Evolutionary conservation across 2,329 filamentous ascomycete genomes (phyloP).

Genomic region (Sporothrix sp.): DNA sequence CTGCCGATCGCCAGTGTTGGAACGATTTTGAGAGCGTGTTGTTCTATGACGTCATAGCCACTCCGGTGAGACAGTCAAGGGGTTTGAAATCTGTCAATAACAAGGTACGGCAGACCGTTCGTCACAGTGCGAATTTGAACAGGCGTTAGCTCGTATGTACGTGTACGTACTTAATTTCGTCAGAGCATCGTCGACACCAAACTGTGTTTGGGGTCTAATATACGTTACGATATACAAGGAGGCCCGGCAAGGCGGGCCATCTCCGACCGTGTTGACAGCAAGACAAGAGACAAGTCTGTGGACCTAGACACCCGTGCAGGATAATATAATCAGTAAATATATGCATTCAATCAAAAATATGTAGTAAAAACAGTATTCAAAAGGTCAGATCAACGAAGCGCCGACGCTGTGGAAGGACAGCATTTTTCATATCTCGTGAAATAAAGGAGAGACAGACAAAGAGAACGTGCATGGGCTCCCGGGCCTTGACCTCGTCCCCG

Average conservation of each 20-base stretch:
- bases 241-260: too few relatives aligned
- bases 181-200: too few relatives aligned
- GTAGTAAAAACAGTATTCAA: not conserved
- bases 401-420: not conserved
- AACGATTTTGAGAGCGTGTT: conserved; percentile 58
- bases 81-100: not conserved
- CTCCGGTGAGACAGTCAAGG: conserved; percentile 37
- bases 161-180: too few relatives aligned
- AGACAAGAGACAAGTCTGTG: too few relatives aligned
- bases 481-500: too few relatives aligned
- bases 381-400: not conserved
- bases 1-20: conserved; percentile 27
- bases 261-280: too few relatives aligned
- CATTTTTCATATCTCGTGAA: not conserved
- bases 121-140: too few relatives aligned
- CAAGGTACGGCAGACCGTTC: not conserved
- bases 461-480: too few relatives aligned
- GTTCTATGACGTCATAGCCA: conserved; percentile 51
- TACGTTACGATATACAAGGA: too few relatives aligned
- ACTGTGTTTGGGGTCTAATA: too few relatives aligned
- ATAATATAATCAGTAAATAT: not conserved
- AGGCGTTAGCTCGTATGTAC: too few relatives aligned
- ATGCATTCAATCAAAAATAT: not conserved
- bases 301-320: too few relatives aligned
- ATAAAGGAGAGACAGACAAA: not conserved